Percentiles rank a stretch among this genome's conserved stretches.
Evolutionary conservation across 768 basidiomycete species (phyloP).

Genomic region (Russula sp.): DNA sequence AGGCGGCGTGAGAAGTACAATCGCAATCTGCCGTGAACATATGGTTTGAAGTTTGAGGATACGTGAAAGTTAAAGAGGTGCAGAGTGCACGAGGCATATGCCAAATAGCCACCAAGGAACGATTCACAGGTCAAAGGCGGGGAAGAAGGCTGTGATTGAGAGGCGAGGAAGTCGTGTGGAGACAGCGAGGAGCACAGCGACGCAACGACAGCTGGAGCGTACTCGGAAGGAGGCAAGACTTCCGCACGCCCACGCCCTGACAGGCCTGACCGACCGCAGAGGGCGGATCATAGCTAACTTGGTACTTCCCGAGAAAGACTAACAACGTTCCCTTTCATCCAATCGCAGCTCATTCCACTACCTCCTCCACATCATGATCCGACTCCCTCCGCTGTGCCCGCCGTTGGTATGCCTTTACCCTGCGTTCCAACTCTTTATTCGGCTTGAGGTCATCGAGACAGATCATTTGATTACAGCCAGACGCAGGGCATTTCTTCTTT

Average conservation of each 20-base stretch:
- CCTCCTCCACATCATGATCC: conserved; percentile 37
- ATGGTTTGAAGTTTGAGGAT: too few relatives aligned
- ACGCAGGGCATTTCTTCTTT: conserved; percentile 51
- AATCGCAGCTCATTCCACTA: conserved; percentile 42
- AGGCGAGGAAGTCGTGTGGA: background rate
- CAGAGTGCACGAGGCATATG: background rate
- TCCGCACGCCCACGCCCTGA: background rate
- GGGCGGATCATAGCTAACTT: background rate
- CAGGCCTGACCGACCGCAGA: background rate
- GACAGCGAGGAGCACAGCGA: background rate
- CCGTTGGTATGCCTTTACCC: conserved; percentile 51
- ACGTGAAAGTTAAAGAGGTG: background rate
- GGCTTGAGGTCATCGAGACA: conserved; percentile 41
- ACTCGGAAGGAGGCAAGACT: background rate
- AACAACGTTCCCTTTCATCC: background rate
- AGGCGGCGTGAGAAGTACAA: conserved; percentile 3
- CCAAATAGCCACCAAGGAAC: background rate
- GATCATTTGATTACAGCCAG: conserved; percentile 62
- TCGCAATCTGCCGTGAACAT: background rate
- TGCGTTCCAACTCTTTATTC: conserved; percentile 55
- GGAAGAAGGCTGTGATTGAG: background rate
- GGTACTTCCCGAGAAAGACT: background rate
- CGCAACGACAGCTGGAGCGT: background rate
- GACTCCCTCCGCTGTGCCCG: conserved; percentile 39
- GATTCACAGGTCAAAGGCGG: background rate